Conservation (phyloP, 176 grass and related monocot genomes). For the Guadua angustifolia region DNA sequence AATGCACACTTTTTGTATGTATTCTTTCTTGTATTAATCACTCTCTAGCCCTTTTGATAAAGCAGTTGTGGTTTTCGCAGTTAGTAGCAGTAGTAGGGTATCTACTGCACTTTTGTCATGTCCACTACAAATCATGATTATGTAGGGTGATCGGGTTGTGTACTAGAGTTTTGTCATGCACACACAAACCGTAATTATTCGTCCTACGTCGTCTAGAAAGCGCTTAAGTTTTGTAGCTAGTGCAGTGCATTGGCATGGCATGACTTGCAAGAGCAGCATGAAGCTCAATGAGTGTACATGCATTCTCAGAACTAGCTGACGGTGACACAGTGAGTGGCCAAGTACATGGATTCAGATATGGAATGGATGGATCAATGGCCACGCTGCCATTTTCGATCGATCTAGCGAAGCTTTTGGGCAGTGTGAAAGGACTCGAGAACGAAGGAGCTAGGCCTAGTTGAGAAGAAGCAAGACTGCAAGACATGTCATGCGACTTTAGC, state of each 20-base stretch:
- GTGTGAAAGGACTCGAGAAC: constrained; percentile 32
- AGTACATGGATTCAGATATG: background rate
- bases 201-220: constrained; percentile 36
- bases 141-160: constrained; percentile 3
- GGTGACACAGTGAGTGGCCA: background rate
- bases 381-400: constrained; percentile 3
- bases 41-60: constrained; percentile 25
- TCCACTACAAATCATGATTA: constrained; percentile 22
- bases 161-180: constrained; percentile 17
- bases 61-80: constrained; percentile 28
- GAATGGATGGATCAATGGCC: background rate
- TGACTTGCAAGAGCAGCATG: background rate
- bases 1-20: constrained; percentile 17
- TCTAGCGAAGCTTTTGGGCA: background rate
- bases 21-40: background rate
- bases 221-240: constrained; percentile 26
- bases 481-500: constrained; percentile 28
- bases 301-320: background rate
- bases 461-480: background rate
- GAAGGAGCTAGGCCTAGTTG: background rate
- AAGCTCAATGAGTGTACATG: background rate
- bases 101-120: background rate
- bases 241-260: background rate
- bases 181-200: constrained; percentile 36
- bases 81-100: background rate